Base-by-base conservation (phyloP, 1,139 yeast genomes). In the Geotrichum siamense region DNA sequence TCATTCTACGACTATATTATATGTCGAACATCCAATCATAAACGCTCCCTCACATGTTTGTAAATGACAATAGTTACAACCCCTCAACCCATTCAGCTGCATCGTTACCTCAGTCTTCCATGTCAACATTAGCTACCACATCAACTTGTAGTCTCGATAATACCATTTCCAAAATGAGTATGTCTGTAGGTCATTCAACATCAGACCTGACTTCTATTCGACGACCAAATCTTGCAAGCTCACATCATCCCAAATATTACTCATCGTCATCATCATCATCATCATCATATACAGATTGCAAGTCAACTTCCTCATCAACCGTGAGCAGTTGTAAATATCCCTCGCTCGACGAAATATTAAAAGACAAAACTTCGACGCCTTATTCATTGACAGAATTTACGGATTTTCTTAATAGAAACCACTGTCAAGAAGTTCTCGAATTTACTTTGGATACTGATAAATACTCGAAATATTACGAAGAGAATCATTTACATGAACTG, bases 381-480 rank as follows among this genome's bases (percentile, higher is more conserved):
- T 61, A 51, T 51, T 48, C 58, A 21, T 51, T 61, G 35, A 45
- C 54, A 19, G 57, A 54, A 25, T 62, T 64, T 44, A 48, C 53
- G 41, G 55, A 53, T 15, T 64, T 52, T 43, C 51, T 63, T 25
- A 49, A 56, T 25, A 57, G 55, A 31, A 59, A 57, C 45, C 65
- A 61, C 52, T 63, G 68, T 38, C 53, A 53, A 26, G 68, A 64
- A 51, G 56, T 60, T 8, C 54, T 64, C 37, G 66, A 64, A 44
- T 64, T 64, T 48, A 51, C 58, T 2, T 44, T 59, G 42, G 65
- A 60, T 40, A 62, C 60, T 23, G 46, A 50, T 10, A 47, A 57
- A 22, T 64, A 64, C 47, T 21, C 43, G 9, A 34, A 38, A 10
- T 31, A 25, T 25, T 46, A 38, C 28, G 25, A 28, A 3, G 13